A percentile compares a stretch with the other conserved stretches of the same genome.
phyloP scores from a whole-genome alignment of 306 rosid species.

The Prunus armeniaca region DNA sequence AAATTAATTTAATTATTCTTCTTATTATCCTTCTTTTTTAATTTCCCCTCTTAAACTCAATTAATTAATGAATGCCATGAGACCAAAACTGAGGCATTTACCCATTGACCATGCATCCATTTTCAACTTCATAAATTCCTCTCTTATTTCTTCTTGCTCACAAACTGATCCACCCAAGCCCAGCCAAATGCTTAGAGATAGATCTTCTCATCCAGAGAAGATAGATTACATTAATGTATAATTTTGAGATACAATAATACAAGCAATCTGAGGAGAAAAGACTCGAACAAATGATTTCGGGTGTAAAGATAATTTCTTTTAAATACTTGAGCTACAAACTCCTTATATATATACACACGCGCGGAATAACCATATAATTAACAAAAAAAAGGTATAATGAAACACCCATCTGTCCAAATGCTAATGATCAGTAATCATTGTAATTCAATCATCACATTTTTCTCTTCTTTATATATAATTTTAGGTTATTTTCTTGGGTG shows the following conservation, averaged over 20 bases:
- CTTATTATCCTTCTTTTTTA: not conserved
- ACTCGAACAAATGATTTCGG: too few species aligned
- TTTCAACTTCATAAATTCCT: not conserved
- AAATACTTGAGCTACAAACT: too few species aligned
- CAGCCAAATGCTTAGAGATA: not conserved
- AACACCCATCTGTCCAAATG: constrained; percentile 10
- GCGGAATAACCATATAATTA: not conserved
- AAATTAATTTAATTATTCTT: not conserved
- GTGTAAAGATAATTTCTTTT: too few species aligned
- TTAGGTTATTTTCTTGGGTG: not conserved
- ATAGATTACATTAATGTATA: not conserved
- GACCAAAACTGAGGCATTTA: not conserved
- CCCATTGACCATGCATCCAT: not conserved
- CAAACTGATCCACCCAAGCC: not conserved
- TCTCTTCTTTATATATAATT: not conserved
- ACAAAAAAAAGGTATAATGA: not conserved
- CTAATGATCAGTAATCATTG: constrained; percentile 16
- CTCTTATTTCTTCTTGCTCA: not conserved
- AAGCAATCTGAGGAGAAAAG: too few species aligned
- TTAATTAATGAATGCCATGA: not conserved
- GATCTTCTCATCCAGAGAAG: not conserved
- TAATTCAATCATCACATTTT: not conserved
- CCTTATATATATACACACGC: too few species aligned
- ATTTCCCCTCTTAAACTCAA: not conserved
- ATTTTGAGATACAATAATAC: too few species aligned